Evolutionary conservation across 208 protist genomes (phyloP), one percentile per base, ranked within the genome.

Genomic region (Crithidia sp.): DNA sequence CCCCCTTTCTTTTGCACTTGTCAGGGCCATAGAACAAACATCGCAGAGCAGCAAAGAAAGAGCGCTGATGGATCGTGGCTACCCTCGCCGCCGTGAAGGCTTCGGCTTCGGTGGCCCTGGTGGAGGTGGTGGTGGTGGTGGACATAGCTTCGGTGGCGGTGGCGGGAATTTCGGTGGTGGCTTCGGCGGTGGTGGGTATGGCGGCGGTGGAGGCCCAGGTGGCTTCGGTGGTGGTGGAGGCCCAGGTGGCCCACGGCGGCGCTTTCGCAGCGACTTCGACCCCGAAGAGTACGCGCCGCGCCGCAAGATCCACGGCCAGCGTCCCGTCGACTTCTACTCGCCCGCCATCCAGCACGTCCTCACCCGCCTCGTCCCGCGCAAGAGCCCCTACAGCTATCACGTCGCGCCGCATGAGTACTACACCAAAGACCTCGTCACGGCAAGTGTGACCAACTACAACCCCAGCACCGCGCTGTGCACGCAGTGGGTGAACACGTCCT

Each of bases 401-500:
- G 88, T 96, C 44, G 79, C 83, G 0, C 92, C 92, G 39, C 89
- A 96, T 70, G 86, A 90, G 71, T 95, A 93, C 72, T 94, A 91
- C 80, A 85, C 85, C 8, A 94, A 96, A 75, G 89, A 96, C 67
- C 76, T 95, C 54, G 77, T 95, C 8, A 80, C 89, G 39, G 85
- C 85, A 9, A 70, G 77, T 36, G 79, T 85, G 19, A 96, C 92
- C 10, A 71, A 71, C 67, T 94, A 89, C 76, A 95, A 95, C 64
- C 83, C 89, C n/a, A 91, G 86, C 76, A 93, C 92, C 3, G 92
- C 88, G 2, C 79, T 96, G 17, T 95, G 89, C 74, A 96, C 92
- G 70, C 92, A 96, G 83, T 96, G 92, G 90, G 89, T 88, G 52
- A 93, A 86, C 85, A 95, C 92, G n/a, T 94, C 89, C 10, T 93